Percentiles rank a stretch among this genome's conserved stretches.
Conservation (phyloP, 2,329 filamentous ascomycete species). For the Curvularia hawaiiensis region DNA sequence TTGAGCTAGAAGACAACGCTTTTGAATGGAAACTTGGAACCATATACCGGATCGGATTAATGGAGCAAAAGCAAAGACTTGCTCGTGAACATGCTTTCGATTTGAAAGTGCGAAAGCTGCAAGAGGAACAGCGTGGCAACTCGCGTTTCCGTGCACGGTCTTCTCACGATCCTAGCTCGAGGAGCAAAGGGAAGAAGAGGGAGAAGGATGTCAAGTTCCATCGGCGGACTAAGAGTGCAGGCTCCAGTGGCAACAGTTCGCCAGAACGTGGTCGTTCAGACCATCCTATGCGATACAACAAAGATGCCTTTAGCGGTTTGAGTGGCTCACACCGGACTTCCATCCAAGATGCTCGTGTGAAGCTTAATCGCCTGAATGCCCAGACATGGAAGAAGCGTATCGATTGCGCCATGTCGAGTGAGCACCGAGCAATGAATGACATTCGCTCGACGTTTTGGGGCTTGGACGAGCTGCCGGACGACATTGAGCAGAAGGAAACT, state of each 20-base stretch:
- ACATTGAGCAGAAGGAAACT: slow-evolving; percentile 80
- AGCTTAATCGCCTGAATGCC: slow-evolving; percentile 79
- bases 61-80: slow-evolving; percentile 88
- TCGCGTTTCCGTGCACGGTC: slow-evolving; percentile 60
- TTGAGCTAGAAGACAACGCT: slow-evolving; percentile 92
- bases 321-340: slow-evolving; percentile 74
- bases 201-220: slow-evolving; percentile 41
- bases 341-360: slow-evolving; percentile 75
- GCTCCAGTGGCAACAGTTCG: slow-evolving; percentile 33
- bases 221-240: slow-evolving; percentile 49
- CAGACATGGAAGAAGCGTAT: slow-evolving; percentile 93
- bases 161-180: slow-evolving; percentile 48
- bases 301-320: slow-evolving; percentile 74
- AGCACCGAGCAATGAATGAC: slow-evolving; percentile 77
- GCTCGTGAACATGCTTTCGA: slow-evolving; percentile 89
- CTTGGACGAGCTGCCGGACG: slow-evolving; percentile 77
- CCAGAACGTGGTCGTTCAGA: slow-evolving; percentile 38
- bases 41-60: slow-evolving; percentile 86
- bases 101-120: slow-evolving; percentile 84
- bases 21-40: slow-evolving; percentile 97
- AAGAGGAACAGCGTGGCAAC: slow-evolving; percentile 54
- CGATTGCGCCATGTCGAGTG: slow-evolving; percentile 72
- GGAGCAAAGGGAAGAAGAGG: slow-evolving; percentile 45
- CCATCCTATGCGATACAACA: slow-evolving; percentile 72
- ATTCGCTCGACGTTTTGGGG: slow-evolving; percentile 83